Evolutionary conservation across 257 asterid species (phyloP), one percentile per base, ranked within the genome.

Genomic region (Solanum virginianum): DNA sequence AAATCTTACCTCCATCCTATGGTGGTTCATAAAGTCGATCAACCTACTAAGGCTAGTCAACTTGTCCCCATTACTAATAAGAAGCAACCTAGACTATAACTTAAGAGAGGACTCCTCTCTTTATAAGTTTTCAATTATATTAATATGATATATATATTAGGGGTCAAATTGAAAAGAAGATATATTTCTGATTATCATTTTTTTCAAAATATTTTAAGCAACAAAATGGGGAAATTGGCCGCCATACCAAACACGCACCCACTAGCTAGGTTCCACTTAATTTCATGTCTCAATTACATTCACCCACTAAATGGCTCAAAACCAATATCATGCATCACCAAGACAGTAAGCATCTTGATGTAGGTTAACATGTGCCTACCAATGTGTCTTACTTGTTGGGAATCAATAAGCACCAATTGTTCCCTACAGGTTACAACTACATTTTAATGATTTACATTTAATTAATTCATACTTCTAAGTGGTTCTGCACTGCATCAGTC

Each of bases 281-380:
- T n/a, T 59, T n/a, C 43, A 26, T 83, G 90, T 90, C 91, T 81
- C 87, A 80, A 85, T n/a, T 56, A 7, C 84, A n/a, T 82, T 77
- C 85, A 82, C 86, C 89, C 36, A 43, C 80, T 43, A n/a, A 6
- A 43, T 2, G 59, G 85, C 75, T 85, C 81, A 88, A 91, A 87
- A 90, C 88, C 81, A 88, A 80, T 57, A 72, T 74, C 57, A 36
- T 36, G 41, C 41, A 36, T 36, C 41, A 36, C 41, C 41, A 36
- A 36, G 7, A 36, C 41, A 36, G 6, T 36, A 6, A 36, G 41
- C 6, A 36, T 36, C 4, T 57, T 60, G 65, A 57, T 84, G 53
- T 59, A 81, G 85, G 79, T 77, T 84, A 71, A 11, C 88, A 80
- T 74, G 87, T 75, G 83, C 84, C 63, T 47, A 22, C 85, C 47